Conservation (phyloP, 306 rosid genomes). For the Castanea mollissima region DNA sequence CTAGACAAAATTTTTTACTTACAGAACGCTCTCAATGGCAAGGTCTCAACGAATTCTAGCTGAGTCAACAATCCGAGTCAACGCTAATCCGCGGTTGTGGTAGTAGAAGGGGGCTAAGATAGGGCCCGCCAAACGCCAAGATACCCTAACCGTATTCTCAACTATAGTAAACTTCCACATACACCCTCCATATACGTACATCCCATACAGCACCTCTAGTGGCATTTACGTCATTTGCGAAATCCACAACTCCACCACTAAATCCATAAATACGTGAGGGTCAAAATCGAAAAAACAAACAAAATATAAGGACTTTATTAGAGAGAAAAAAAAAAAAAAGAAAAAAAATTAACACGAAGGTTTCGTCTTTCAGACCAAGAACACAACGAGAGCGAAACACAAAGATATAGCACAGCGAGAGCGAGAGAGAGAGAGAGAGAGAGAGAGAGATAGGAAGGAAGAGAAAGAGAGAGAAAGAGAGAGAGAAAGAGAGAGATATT, state of each 20-base stretch:
- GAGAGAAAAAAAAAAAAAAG: not conserved
- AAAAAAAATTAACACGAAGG: constrained; percentile 29
- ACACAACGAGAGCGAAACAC: constrained; percentile 41
- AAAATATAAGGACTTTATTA: not conserved
- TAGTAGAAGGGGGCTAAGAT: not conserved
- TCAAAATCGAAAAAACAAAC: not conserved
- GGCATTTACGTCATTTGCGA: constrained; percentile 1
- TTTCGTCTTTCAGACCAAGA: constrained; percentile 59
- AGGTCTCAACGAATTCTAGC: too few relatives aligned
- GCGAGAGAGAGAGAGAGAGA: constrained; percentile 17
- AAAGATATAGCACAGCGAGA: constrained; percentile 1
- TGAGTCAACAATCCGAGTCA: not conserved
- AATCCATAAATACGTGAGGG: constrained; percentile 15
- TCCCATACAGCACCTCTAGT: not conserved
- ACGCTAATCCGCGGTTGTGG: not conserved
- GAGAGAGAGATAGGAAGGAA: not conserved
- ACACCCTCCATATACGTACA: not conserved
- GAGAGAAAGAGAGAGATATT: not conserved
- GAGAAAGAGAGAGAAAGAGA: not conserved
- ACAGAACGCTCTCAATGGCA: too few relatives aligned
- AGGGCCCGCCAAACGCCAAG: not conserved
- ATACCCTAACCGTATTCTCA: too few relatives aligned
- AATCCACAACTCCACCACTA: not conserved
- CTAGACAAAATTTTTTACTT: too few relatives aligned
- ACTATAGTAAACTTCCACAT: not conserved